A percentile compares a stretch with the other conserved stretches of the same genome.
phyloP scores from a whole-genome alignment of 495 filamentous ascomycete species.

The Lepidopterella palustris region DNA sequence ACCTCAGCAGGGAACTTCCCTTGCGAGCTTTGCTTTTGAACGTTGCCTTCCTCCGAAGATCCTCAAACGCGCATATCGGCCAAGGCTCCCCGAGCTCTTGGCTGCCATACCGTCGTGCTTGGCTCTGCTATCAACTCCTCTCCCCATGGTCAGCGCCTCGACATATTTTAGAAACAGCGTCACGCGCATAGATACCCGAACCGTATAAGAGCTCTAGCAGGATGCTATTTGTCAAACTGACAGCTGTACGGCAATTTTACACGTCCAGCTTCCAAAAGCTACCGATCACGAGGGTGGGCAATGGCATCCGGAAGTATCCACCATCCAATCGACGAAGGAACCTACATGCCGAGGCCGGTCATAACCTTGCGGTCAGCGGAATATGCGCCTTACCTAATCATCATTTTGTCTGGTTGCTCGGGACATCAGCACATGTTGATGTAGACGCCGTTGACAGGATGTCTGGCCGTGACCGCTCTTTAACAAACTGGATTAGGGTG shows the following conservation, averaged over 20 bases:
- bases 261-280: background rate
- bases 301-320: background rate
- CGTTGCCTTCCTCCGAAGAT: background rate
- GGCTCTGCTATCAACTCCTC: background rate
- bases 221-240: background rate
- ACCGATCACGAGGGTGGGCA: background rate
- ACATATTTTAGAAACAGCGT: background rate
- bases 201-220: background rate
- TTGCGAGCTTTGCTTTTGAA: too few species aligned
- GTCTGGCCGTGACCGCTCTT: too few species aligned
- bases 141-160: background rate
- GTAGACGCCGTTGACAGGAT: too few species aligned
- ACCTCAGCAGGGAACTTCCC: background rate
- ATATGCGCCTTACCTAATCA: background rate
- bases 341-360: background rate
- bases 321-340: background rate
- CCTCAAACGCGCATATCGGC: background rate
- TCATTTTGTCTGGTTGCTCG: too few species aligned
- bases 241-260: background rate
- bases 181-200: background rate
- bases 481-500: too few species aligned
- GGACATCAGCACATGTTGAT: too few species aligned
- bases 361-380: slow-evolving; percentile 3
- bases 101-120: too few species aligned
- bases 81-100: background rate